Percentiles rank a stretch among this genome's conserved stretches.
These are phyloP conservation scores for Fremontodendron californicum DNA, from an alignment of 345 rosid species.

Conservation along the genomic window DNA sequence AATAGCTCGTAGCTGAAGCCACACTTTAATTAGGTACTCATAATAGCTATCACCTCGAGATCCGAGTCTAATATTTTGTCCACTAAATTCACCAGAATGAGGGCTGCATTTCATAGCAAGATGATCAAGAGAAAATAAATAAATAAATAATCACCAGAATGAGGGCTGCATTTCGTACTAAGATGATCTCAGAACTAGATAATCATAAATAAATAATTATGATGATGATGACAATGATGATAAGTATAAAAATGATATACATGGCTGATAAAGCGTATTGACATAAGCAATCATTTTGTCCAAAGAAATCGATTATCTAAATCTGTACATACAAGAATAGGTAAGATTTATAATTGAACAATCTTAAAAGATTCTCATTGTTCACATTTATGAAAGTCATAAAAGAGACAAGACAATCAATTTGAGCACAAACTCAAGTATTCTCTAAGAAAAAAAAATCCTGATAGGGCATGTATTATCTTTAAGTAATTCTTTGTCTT, in stretches of 20 bases:
- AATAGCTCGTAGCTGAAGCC: constrained; percentile 77
- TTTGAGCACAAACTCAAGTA: neutral
- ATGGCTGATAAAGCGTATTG: neutral
- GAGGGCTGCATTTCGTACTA: constrained; percentile 10
- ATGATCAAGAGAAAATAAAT: constrained; percentile 4
- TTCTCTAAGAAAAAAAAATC: neutral
- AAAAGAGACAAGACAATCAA: neutral
- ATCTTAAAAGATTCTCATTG: no score
- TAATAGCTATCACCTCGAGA: constrained; percentile 99
- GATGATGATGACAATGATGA: neutral
- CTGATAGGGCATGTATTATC: neutral
- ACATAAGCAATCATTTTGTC: neutral
- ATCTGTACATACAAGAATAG: neutral
- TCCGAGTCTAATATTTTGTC: constrained; percentile 93
- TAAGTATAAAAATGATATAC: neutral
- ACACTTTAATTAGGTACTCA: constrained; percentile 90
- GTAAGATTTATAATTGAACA: neutral
- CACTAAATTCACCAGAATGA: constrained; percentile 74
- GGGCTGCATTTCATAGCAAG: constrained; percentile 53
- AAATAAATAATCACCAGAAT: neutral
- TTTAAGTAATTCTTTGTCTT: neutral
- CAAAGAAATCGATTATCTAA: neutral
- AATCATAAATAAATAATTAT: neutral
- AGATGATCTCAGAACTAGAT: constrained; percentile 14
- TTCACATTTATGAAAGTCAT: neutral